A percentile compares a stretch with the other conserved stretches of the same genome.
phyloP scores from a whole-genome alignment of 495 filamentous ascomycete genomes.

The Aspergillus haitiensis region DNA sequence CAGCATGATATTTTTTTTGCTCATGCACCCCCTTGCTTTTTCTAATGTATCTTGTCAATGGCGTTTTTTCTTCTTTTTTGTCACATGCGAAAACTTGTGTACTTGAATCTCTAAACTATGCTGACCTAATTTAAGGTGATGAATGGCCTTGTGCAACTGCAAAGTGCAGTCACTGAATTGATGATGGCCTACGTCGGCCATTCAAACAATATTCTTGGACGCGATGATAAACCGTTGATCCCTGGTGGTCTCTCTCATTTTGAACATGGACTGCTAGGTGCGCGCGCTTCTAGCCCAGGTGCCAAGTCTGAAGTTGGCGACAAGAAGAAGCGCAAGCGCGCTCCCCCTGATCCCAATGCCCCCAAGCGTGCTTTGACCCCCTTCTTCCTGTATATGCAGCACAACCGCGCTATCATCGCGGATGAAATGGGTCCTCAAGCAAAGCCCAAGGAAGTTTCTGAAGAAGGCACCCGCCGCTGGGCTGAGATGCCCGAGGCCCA shows the following conservation, averaged over 20 bases:
- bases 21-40: too few relatives aligned
- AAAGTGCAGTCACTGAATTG: constrained; percentile 69
- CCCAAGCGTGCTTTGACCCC: constrained; percentile 92
- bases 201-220: constrained; percentile 72
- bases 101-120: constrained; percentile 4
- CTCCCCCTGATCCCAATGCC: constrained; percentile 81
- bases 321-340: constrained; percentile 85
- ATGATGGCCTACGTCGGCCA: constrained; percentile 79
- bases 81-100: neutral
- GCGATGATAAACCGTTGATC: constrained; percentile 51
- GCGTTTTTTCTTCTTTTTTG: constrained; percentile 13
- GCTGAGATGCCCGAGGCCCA: constrained; percentile 66
- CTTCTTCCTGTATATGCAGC: constrained; percentile 90
- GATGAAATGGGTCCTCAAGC: constrained; percentile 68
- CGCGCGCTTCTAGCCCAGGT: constrained; percentile 41
- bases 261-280: constrained; percentile 41
- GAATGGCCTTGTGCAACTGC: constrained; percentile 68
- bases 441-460: constrained; percentile 75
- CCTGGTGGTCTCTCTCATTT: constrained; percentile 51
- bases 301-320: constrained; percentile 53
- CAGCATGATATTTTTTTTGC: too few relatives aligned
- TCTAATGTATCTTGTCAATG: constrained; percentile 4
- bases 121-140: constrained; percentile 59
- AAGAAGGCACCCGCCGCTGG: constrained; percentile 84
- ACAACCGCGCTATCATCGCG: constrained; percentile 73